phyloP scores from a whole-genome alignment of 2,329 filamentous ascomycete species.

The Alternaria longipes region DNA sequence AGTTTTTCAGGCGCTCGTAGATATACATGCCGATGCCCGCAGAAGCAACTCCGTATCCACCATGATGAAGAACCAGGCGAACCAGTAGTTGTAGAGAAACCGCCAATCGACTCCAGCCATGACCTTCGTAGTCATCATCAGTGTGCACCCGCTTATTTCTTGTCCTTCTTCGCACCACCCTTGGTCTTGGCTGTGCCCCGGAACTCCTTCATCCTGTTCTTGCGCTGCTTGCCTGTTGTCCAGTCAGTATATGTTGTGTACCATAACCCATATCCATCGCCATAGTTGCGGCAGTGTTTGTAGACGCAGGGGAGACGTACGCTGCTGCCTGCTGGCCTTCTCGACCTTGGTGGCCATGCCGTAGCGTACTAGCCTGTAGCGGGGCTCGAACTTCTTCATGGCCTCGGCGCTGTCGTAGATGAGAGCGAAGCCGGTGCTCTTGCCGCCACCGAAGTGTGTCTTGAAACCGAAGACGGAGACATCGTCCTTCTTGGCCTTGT shows the following conservation, averaged over 20 bases:
- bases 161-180: constrained; percentile 94
- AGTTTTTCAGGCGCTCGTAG: constrained; percentile 52
- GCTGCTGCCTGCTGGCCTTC: constrained; percentile 98
- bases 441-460: constrained; percentile 99
- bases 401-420: constrained; percentile 98
- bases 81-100: constrained; percentile 45
- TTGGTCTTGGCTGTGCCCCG: constrained; percentile 98
- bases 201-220: constrained; percentile 99
- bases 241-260: constrained; percentile 41
- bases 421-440: constrained; percentile 98
- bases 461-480: constrained; percentile 98
- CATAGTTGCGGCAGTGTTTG: constrained; percentile 15
- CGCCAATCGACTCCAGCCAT: constrained; percentile 43
- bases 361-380: constrained; percentile 95
- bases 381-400: constrained; percentile 99
- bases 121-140: constrained; percentile 43
- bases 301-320: constrained; percentile 69
- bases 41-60: constrained; percentile 47
- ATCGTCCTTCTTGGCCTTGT: constrained; percentile 98
- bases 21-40: constrained; percentile 51
- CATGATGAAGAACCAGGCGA: constrained; percentile 45
- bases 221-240: constrained; percentile 95
- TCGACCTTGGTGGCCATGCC: constrained; percentile 94
- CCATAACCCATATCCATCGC: constrained; percentile 15
- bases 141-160: constrained; percentile 56